A percentile compares a stretch with the other conserved stretches of the same genome.
Conservation (phyloP, 2,329 filamentous ascomycete genomes). For the Penicillium oxalicum region DNA sequence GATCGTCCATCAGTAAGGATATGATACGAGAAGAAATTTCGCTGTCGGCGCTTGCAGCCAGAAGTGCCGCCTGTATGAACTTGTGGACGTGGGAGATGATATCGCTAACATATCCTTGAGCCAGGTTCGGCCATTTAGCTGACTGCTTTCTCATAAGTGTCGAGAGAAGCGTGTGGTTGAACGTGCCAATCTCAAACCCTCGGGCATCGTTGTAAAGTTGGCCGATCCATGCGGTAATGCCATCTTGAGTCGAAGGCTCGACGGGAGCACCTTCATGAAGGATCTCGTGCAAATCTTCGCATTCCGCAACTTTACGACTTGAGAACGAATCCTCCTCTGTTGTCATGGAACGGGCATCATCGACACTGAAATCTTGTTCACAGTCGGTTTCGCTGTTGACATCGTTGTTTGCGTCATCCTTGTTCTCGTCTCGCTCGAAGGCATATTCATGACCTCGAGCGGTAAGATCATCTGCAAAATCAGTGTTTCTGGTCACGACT, state of each 20-base stretch:
- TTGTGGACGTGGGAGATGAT: background rate
- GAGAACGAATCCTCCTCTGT: constrained; percentile 9
- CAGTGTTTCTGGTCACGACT: constrained; percentile 2
- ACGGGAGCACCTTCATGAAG: background rate
- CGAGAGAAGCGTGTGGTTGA: background rate
- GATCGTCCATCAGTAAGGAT: background rate
- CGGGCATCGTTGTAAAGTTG: background rate
- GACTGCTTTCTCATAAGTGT: background rate
- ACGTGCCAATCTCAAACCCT: background rate
- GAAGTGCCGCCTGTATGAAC: background rate
- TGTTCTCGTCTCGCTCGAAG: constrained; percentile 15
- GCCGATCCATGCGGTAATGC: background rate
- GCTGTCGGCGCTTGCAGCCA: background rate
- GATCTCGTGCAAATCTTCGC: background rate
- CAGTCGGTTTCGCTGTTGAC: background rate
- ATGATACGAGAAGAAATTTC: background rate
- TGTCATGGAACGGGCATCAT: background rate
- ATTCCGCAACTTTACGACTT: background rate
- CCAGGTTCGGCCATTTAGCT: background rate
- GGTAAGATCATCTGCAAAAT: constrained; percentile 1
- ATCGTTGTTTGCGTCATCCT: background rate
- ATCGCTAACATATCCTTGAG: background rate
- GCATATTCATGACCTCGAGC: constrained; percentile 10
- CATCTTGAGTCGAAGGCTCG: background rate
- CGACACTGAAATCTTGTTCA: background rate